Base-by-base conservation (phyloP, 2,329 filamentous ascomycete species). In the Lecanosticta acicola region DNA sequence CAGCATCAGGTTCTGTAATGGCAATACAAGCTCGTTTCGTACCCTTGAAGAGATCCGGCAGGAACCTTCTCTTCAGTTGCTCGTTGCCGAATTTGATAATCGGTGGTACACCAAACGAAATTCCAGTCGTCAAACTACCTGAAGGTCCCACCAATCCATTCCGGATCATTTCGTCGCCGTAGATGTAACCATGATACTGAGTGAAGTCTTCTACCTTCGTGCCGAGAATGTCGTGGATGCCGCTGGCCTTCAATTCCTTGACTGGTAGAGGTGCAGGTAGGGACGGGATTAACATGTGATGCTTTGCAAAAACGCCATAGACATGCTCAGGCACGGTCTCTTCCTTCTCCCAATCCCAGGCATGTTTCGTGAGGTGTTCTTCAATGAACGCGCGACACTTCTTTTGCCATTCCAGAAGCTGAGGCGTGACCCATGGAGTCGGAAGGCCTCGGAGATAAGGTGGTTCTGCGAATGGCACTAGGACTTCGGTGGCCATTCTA, bases 1-100 rank as follows among this genome's bases (percentile, higher is more conserved):
- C 85, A 0, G 84, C 84, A 42, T 79, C 80, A 0, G 85, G 85
- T 61, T 90, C 85, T 0, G 85, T 90, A 57, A 90, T 87, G 8
- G 85, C 85, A 54, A 90, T 87, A 59, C 85, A 89, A 11, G 74
- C 73, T 34, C 84, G 72, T 66, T 81, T 86, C 60, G 74, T 75
- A 4, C 83, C 82, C 0, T 74, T 76, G 10, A 89, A 69, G 0
- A 88, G 70, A 41, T 85, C 82, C 0, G 84, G 84, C 5, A 89
- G 68, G 53, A 84, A 81, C 8, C 74, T 71, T 53, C 83, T 78
- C 64, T 87, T 81, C 19, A 88, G 67, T 54, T 77, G 63, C 43
- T 68, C 64, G 57, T 70, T 77, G 8, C 80, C 84, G 60, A 82
- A 88, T 59, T 86, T 85, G 58, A 86, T 62, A 38, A 88, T 75